Percentiles rank a stretch among this genome's conserved stretches.
Conservation (phyloP, 2,329 filamentous ascomycete genomes). For the Monosporascus sp. region DNA sequence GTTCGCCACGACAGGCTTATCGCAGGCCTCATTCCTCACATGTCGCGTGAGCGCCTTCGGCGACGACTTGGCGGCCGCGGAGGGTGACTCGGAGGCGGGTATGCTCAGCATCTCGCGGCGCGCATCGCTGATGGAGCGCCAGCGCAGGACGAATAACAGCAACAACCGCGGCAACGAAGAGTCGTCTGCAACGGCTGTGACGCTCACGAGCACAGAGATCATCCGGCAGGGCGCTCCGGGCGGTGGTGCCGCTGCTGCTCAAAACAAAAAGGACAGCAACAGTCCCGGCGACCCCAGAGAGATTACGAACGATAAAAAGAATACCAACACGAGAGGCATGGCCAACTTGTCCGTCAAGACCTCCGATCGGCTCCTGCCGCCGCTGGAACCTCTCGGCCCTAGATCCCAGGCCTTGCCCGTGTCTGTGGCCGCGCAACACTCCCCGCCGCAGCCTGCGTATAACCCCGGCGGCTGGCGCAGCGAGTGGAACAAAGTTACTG, state of each 20-base stretch:
- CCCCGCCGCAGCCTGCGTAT: slow-evolving; percentile 16
- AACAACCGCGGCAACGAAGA: slow-evolving; percentile 3
- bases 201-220: slow-evolving; percentile 17
- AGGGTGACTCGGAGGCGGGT: slow-evolving; percentile 1
- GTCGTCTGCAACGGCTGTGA: slow-evolving; percentile 6
- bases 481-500: slow-evolving; percentile 18
- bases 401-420: too few relatives aligned
- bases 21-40: slow-evolving; percentile 18
- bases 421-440: slow-evolving; percentile 1
- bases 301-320: slow-evolving; percentile 2
- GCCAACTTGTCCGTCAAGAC: slow-evolving; percentile 10
- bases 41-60: slow-evolving; percentile 16
- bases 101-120: slow-evolving; percentile 17
- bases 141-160: slow-evolving; percentile 16
- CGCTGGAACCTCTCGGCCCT: too few relatives aligned
- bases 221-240: slow-evolving; percentile 7
- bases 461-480: slow-evolving; percentile 20
- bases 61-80: slow-evolving; percentile 17
- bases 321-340: slow-evolving; percentile 11
- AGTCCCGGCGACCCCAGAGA: slow-evolving; percentile 1
- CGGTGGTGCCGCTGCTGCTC: neutral
- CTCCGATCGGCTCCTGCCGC: neutral
- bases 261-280: neutral
- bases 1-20: slow-evolving; percentile 22
- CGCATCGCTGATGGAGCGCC: slow-evolving; percentile 11